These are phyloP conservation scores for Oryza glaberrima DNA, from an alignment of 176 grass and related monocot genomes.

Conservation along the genomic window DNA sequence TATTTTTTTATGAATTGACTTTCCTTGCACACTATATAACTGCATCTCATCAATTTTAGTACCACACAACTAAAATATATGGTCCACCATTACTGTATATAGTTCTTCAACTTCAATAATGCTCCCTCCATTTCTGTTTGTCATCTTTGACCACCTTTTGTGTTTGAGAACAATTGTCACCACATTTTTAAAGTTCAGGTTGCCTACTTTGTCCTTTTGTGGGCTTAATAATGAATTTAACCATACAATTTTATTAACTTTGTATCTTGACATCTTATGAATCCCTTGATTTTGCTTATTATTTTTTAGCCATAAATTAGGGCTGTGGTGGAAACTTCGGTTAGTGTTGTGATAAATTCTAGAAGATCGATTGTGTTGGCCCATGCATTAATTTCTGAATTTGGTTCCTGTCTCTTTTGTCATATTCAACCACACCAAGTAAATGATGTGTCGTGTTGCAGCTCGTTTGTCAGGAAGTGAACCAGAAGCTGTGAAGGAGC, in stretches of 20 bases:
- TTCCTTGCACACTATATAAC: background rate
- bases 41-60: background rate
- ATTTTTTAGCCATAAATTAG: constrained; percentile 9
- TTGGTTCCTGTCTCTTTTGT: constrained; percentile 2
- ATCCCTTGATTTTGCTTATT: background rate
- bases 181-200: background rate
- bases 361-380: constrained; percentile 5
- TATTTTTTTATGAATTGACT: constrained; percentile 20
- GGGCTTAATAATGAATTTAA: background rate
- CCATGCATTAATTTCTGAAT: background rate
- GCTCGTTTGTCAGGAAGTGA: constrained; percentile 79
- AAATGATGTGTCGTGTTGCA: constrained; percentile 43
- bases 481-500: constrained; percentile 72
- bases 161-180: background rate
- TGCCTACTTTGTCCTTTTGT: background rate
- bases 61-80: constrained; percentile 5
- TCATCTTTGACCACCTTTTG: background rate
- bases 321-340: background rate
- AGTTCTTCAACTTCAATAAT: constrained; percentile 15
- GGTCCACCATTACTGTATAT: background rate
- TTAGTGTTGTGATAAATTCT: background rate
- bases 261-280: background rate
- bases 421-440: constrained; percentile 25
- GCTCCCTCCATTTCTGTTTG: background rate
- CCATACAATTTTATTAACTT: background rate